A percentile compares a stretch with the other conserved stretches of the same genome.
Evolutionary conservation across 495 filamentous ascomycete genomes (phyloP).

Genomic region (Neurospora sp.): DNA sequence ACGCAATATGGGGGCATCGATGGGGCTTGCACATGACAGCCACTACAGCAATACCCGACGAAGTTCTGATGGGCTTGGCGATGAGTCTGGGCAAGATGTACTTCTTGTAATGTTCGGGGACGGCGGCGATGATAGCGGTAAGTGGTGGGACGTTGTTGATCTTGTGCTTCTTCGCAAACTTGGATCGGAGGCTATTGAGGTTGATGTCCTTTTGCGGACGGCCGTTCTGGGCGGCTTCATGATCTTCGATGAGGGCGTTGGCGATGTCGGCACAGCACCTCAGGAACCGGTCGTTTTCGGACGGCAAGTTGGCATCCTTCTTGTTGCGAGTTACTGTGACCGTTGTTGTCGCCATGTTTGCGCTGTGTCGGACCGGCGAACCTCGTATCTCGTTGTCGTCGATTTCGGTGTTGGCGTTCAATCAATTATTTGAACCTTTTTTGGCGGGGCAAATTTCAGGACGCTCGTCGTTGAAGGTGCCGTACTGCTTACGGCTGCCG

Average conservation of each 20-base stretch:
- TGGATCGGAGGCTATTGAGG: constrained; percentile 77
- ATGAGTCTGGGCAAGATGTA: constrained; percentile 93
- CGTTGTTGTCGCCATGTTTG: constrained; percentile 34
- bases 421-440: background rate
- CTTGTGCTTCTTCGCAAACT: constrained; percentile 84
- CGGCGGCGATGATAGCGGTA: constrained; percentile 92
- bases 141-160: constrained; percentile 77
- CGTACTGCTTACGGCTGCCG: background rate
- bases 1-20: constrained; percentile 93
- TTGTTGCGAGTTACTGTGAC: constrained; percentile 41
- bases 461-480: background rate
- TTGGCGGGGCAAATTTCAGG: background rate
- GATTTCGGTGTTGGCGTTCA: background rate
- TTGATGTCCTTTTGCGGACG: constrained; percentile 78
- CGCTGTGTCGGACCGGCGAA: background rate
- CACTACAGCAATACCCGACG: constrained; percentile 96
- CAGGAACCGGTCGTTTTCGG: constrained; percentile 89
- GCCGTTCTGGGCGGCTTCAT: constrained; percentile 65
- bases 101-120: constrained; percentile 98
- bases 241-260: constrained; percentile 82
- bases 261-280: constrained; percentile 92
- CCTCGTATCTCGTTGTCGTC: background rate
- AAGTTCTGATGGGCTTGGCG: constrained; percentile 90
- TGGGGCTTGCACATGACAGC: constrained; percentile 99
- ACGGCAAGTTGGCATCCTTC: constrained; percentile 56